Percentiles rank a stretch among this genome's conserved stretches.
These are phyloP conservation scores for Lasiodiplodia sp. DNA, from an alignment of 2,329 filamentous ascomycete species.

Conservation along the genomic window DNA sequence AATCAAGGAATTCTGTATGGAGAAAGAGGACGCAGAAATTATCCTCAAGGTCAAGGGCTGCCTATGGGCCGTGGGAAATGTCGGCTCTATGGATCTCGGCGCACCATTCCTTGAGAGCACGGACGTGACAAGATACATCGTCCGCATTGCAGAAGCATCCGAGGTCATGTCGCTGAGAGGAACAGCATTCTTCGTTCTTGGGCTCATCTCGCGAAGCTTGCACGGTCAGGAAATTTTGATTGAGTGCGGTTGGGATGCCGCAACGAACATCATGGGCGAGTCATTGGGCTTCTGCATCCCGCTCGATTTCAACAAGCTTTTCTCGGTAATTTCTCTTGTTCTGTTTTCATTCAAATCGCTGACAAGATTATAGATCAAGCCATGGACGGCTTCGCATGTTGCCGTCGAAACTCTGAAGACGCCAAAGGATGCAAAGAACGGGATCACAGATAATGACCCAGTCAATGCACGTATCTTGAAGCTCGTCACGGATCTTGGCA, in stretches of 20 bases:
- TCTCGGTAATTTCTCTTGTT: conserved; percentile 62
- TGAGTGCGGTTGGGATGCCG: conserved; percentile 92
- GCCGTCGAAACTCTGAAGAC: background rate
- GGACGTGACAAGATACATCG: conserved; percentile 86
- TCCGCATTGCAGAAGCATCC: conserved; percentile 85
- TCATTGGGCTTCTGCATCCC: conserved; percentile 91
- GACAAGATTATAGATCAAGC: conserved; percentile 43
- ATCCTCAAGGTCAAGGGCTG: conserved; percentile 96
- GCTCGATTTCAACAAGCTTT: conserved; percentile 76
- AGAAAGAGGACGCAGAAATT: conserved; percentile 82
- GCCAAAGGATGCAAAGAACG: conserved; percentile 33
- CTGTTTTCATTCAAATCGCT: too few species aligned
- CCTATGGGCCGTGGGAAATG: conserved; percentile 96
- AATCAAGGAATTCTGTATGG: conserved; percentile 85
- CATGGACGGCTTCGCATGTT: conserved; percentile 43
- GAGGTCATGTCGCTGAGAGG: conserved; percentile 92
- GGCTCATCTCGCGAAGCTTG: conserved; percentile 87
- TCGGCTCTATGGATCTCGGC: conserved; percentile 96
- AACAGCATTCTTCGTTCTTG: conserved; percentile 95
- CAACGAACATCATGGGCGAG: conserved; percentile 80
- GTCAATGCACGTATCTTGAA: conserved; percentile 79
- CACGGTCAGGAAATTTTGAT: conserved; percentile 92
- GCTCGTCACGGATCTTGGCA: conserved; percentile 85
- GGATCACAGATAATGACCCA: conserved; percentile 64
- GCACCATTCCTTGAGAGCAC: conserved; percentile 91